Evolutionary conservation across 345 rosid genomes (phyloP).

Genomic region (Boechera stricta): DNA sequence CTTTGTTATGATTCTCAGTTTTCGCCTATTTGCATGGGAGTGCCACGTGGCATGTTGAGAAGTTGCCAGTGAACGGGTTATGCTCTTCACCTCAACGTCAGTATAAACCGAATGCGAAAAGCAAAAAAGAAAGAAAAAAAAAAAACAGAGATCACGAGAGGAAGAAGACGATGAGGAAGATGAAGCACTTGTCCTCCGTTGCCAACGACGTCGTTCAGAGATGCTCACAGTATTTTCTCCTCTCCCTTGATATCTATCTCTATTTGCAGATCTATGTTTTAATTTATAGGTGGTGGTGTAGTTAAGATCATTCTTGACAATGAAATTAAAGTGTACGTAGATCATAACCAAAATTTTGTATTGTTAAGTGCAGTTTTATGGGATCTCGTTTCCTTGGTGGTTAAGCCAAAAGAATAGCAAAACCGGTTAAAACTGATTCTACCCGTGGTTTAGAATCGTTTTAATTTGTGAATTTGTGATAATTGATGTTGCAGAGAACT

Average conservation of each 20-base stretch:
- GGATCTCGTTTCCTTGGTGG: neutral
- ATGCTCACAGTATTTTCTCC: constrained; percentile 63
- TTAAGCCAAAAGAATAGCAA: constrained; percentile 1
- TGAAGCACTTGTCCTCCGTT: constrained; percentile 82
- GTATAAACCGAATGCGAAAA: constrained; percentile 28
- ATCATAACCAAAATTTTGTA: neutral
- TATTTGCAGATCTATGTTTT: constrained; percentile 21
- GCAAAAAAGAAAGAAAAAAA: neutral
- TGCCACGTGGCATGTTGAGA: constrained; percentile 34
- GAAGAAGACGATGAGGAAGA: constrained; percentile 44
- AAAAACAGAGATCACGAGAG: neutral
- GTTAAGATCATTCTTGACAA: neutral
- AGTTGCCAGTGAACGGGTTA: constrained; percentile 35
- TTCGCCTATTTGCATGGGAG: constrained; percentile 43
- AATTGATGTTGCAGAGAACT: constrained; percentile 56
- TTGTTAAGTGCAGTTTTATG: neutral
- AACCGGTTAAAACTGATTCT: neutral
- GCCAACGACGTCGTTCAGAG: constrained; percentile 66
- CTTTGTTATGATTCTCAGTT: neutral
- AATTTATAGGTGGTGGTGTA: neutral
- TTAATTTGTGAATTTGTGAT: neutral
- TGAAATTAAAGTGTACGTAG: neutral
- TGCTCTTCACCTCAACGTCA: constrained; percentile 21
- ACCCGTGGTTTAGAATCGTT: neutral
- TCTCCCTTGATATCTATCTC: neutral